Evolutionary conservation across 2,329 filamentous ascomycete genomes (phyloP).

Genomic region (Fusarium pseudoanthophilum): DNA sequence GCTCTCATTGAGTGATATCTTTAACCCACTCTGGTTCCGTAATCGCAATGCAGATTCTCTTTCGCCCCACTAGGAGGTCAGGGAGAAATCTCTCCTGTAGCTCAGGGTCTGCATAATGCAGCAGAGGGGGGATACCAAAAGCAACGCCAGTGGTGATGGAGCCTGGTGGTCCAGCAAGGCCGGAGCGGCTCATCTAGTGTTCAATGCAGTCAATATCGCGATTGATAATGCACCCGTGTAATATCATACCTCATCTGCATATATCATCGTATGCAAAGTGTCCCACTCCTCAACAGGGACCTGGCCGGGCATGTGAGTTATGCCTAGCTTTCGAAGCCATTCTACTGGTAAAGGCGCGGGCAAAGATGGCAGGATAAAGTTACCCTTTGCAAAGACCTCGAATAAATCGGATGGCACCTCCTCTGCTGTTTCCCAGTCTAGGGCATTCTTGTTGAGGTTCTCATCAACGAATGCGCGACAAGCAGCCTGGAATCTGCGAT

Average conservation of each 20-base stretch:
- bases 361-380: not conserved
- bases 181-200: not conserved
- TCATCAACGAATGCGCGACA: not conserved
- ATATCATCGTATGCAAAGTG: not conserved
- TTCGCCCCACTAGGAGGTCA: not conserved
- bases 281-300: not conserved
- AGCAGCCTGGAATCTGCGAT: not conserved
- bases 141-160: not conserved
- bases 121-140: not conserved
- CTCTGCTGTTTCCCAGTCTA: not conserved
- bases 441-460: not conserved
- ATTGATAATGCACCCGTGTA: not conserved
- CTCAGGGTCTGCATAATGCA: not conserved
- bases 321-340: not conserved
- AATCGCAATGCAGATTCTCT: not conserved
- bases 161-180: not conserved
- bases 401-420: not conserved
- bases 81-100: not conserved
- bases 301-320: not conserved
- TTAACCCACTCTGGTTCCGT: not conserved
- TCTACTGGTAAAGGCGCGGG: not conserved
- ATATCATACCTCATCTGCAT: not conserved
- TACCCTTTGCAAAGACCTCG: not conserved
- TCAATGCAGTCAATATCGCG: not conserved
- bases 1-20: not conserved